phyloP scores from a whole-genome alignment of 2,329 filamentous ascomycete species.

The Conoideocrella luteorostrata region DNA sequence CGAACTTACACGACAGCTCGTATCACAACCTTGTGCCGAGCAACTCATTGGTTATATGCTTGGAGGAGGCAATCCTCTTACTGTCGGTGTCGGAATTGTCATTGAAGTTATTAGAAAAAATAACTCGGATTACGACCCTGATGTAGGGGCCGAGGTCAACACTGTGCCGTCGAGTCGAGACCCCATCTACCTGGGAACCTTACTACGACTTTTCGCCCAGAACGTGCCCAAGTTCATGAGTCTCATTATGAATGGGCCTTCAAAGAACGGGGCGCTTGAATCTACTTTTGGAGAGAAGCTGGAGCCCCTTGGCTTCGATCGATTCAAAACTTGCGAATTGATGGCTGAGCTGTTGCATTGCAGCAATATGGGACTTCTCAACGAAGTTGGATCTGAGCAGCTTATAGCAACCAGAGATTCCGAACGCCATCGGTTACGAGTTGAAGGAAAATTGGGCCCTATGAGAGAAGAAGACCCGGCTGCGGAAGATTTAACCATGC shows the following conservation, averaged over 20 bases:
- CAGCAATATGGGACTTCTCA: slow-evolving; percentile 96
- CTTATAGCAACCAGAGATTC: slow-evolving; percentile 73
- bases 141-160: slow-evolving; percentile 75
- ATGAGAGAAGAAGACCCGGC: slow-evolving; percentile 31
- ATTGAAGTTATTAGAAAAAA: slow-evolving; percentile 99
- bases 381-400: slow-evolving; percentile 83
- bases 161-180: slow-evolving; percentile 77
- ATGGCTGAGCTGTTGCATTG: slow-evolving; percentile 98
- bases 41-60: slow-evolving; percentile 89
- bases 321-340: slow-evolving; percentile 97
- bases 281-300: slow-evolving; percentile 89
- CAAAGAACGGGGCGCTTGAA: slow-evolving; percentile 66
- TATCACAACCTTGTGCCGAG: slow-evolving; percentile 77
- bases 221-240: slow-evolving; percentile 93
- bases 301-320: slow-evolving; percentile 90
- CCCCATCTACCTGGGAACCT: slow-evolving; percentile 88
- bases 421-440: slow-evolving; percentile 73
- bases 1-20: slow-evolving; percentile 88
- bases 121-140: slow-evolving; percentile 96
- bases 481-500: slow-evolving; percentile 57
- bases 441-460: slow-evolving; percentile 63
- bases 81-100: slow-evolving; percentile 92
- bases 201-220: slow-evolving; percentile 81
- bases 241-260: slow-evolving; percentile 72
- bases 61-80: slow-evolving; percentile 84